Percentiles rank a stretch among this genome's conserved stretches.
phyloP scores from a whole-genome alignment of 1,139 yeast species.

The Hemisphaericaspora subhashii region DNA sequence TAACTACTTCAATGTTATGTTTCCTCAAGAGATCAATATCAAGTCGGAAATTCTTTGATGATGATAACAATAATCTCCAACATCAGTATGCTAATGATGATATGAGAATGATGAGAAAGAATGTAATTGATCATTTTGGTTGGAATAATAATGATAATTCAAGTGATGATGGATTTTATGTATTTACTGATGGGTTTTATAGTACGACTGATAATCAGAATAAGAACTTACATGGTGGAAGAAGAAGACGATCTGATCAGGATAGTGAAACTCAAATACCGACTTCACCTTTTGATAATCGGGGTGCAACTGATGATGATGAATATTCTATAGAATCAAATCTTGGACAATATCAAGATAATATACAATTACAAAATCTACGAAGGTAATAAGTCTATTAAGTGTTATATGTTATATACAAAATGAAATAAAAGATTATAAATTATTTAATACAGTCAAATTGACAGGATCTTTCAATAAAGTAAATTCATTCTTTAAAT shows the following conservation, averaged over 20 bases:
- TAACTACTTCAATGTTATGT: conserved; percentile 39
- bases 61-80: conserved; percentile 25
- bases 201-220: conserved; percentile 19
- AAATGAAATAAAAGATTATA: not conserved
- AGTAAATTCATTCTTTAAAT: conserved; percentile 4
- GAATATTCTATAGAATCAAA: conserved; percentile 6
- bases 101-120: conserved; percentile 32
- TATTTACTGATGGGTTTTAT: conserved; percentile 47
- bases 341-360: not conserved
- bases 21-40: conserved; percentile 41
- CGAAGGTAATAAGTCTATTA: conserved; percentile 1
- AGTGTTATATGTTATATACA: not conserved
- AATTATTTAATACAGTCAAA: not conserved
- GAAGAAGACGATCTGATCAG: conserved; percentile 1
- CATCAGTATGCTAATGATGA: conserved; percentile 32
- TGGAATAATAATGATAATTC: conserved; percentile 25
- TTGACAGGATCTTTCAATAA: not conserved
- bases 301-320: conserved; percentile 10
- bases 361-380: conserved; percentile 10
- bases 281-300: too few relatives aligned
- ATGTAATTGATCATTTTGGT: conserved; percentile 15
- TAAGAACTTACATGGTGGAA: not conserved
- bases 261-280: not conserved
- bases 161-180: conserved; percentile 49
- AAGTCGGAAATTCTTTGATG: conserved; percentile 39